Base-by-base conservation (phyloP, 2,329 filamentous ascomycete genomes). In the Emmonsiellopsis sp. region DNA sequence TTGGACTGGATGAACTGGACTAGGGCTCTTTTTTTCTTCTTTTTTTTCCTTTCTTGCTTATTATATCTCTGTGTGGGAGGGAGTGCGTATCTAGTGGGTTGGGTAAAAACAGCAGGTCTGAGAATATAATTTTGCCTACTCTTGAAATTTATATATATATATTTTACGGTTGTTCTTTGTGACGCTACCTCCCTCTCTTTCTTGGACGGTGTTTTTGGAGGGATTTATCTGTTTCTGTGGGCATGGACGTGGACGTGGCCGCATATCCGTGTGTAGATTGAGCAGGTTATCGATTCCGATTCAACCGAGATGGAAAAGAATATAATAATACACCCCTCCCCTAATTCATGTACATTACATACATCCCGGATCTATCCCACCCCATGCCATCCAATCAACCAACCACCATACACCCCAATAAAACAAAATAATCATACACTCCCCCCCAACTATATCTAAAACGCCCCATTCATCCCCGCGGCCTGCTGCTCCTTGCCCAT, bases 401-500 rank as follows among this genome's bases (percentile, higher is more conserved):
- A 11, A 7, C 20, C 42, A 44, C n/a, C 30, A 31, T 15, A 8
- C 7, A 9, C 5, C 30, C 13, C 11, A 44, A 16, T 10, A 37
- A 37, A 11, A 11, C 7, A 37, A 37, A 38, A 44, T 44, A 16
- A 1, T 44, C 41, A 13, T 26, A 15, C 45, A 48, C n/a, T 5
- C 20, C 32, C 26, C 44, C 7, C 3, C 44, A 11, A 2, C 34
- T 2, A 34, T 31, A 38, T 9, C 48, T 32, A 50, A 31, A 20
- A 20, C 40, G 40, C 50, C 5, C 40, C 31, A n/a, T n/a, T n/a
- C 5, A 45, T 3, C 10, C 50, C 63, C 54, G 63, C 54, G 26
- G 58, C 73, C 73, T 85, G 83, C 59, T 78, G 76, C 69, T 85
- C 82, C 70, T 83, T 70, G 61, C 81, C 57, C 41, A 73, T 58